A percentile compares a stretch with the other conserved stretches of the same genome.
Evolutionary conservation across 2,329 filamentous ascomycete genomes (phyloP).

Genomic region (Rhynchosporium secalis): DNA sequence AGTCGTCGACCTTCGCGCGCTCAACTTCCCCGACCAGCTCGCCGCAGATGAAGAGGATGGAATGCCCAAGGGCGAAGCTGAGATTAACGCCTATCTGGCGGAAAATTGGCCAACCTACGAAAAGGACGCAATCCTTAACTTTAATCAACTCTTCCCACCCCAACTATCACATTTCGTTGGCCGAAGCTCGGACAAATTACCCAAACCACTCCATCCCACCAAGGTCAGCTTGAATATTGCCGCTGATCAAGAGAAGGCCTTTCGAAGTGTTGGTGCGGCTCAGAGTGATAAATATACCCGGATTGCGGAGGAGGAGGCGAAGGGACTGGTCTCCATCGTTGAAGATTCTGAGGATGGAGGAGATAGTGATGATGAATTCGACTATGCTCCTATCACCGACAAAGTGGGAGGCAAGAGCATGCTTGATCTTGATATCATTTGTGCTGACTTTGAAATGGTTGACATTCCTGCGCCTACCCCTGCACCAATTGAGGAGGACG

Average conservation of each 20-base stretch:
- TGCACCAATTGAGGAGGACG: slow-evolving; percentile 38
- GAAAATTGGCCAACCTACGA: slow-evolving; percentile 82
- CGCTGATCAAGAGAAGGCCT: slow-evolving; percentile 81
- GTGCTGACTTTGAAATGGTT: slow-evolving; percentile 73
- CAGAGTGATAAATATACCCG: slow-evolving; percentile 55
- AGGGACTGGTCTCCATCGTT: slow-evolving; percentile 48
- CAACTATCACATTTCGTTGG: slow-evolving; percentile 76
- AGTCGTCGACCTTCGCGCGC: slow-evolving; percentile 38
- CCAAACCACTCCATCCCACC: slow-evolving; percentile 78
- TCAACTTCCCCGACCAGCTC: slow-evolving; percentile 48
- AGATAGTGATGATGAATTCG: slow-evolving; percentile 49
- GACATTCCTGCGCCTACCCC: slow-evolving; percentile 29
- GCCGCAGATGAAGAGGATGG: slow-evolving; percentile 55
- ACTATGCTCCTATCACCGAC: slow-evolving; percentile 58
- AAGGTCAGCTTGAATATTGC: slow-evolving; percentile 88
- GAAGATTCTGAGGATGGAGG: slow-evolving; percentile 44
- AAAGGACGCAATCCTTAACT: slow-evolving; percentile 71
- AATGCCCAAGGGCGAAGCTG: slow-evolving; percentile 70
- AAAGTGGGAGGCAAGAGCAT: slow-evolving; percentile 73
- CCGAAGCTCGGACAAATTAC: slow-evolving; percentile 75
- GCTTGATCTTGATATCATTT: slow-evolving; percentile 80
- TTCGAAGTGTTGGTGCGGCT: slow-evolving; percentile 69
- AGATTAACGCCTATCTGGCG: slow-evolving; percentile 72
- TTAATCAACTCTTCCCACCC: slow-evolving; percentile 79
- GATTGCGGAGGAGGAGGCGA: slow-evolving; percentile 52